A percentile compares a stretch with the other conserved stretches of the same genome.
Conservation (phyloP, 371 early-diverging fungal species). For the Aphelidium insulamus region DNA sequence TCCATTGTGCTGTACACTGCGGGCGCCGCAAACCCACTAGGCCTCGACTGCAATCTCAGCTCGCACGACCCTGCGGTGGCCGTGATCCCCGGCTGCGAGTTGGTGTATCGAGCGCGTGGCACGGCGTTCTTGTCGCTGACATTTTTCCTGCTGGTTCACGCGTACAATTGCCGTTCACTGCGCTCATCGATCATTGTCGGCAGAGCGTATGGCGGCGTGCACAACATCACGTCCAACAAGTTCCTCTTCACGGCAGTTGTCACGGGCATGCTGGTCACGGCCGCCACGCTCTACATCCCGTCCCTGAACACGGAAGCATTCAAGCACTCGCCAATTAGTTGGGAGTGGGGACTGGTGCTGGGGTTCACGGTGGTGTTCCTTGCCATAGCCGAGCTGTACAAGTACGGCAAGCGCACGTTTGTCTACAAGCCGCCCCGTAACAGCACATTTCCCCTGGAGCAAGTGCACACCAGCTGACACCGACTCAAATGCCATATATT, state of each 20-base stretch:
- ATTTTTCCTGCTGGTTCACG: conserved; percentile 34
- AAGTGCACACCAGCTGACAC: too few relatives aligned
- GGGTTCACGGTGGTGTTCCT: conserved; percentile 30
- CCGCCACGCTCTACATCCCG: conserved; percentile 44
- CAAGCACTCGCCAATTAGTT: conserved; percentile 32
- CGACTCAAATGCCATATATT: too few relatives aligned
- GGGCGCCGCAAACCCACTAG: conserved; percentile 27
- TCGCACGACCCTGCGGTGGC: conserved; percentile 12
- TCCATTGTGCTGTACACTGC: conserved; percentile 33
- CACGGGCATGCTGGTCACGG: conserved; percentile 22
- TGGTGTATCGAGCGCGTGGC: conserved; percentile 49
- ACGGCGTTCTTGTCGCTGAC: conserved; percentile 40
- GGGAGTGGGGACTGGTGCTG: conserved; percentile 52
- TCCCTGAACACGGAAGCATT: conserved; percentile 38
- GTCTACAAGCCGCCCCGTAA: too few relatives aligned
- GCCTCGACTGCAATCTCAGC: conserved; percentile 29
- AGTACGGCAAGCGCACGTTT: conserved; percentile 14
- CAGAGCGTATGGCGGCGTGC: conserved; percentile 11
- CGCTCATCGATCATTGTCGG: conserved; percentile 28
- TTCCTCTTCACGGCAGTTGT: conserved; percentile 25
- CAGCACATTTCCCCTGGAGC: too few relatives aligned
- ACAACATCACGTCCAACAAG: conserved; percentile 23
- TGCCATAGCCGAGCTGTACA: conserved; percentile 26
- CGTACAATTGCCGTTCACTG: conserved; percentile 46
- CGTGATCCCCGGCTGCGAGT: conserved; percentile 18